Percentiles rank a stretch among this genome's conserved stretches.
Conservation (phyloP, 1,139 yeast genomes). For the Lipomyces yarrowii region DNA sequence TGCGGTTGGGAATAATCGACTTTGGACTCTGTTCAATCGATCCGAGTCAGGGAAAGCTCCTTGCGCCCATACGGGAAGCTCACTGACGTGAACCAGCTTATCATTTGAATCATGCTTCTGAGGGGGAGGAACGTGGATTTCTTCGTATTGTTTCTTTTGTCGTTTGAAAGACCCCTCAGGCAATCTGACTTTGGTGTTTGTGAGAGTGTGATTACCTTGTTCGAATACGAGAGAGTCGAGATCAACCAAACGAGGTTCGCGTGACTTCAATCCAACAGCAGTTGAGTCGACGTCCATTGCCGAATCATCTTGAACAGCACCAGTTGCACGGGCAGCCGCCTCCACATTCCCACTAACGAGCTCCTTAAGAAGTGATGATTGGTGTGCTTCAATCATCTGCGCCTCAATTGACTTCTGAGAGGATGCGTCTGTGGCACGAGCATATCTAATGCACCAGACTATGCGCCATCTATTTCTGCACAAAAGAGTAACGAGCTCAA, state of each 20-base stretch:
- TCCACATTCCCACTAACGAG: constrained; percentile 34
- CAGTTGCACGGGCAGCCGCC: constrained; percentile 15
- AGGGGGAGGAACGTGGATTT: constrained; percentile 86
- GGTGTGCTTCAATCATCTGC: constrained; percentile 44
- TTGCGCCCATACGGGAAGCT: constrained; percentile 81
- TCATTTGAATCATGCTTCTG: constrained; percentile 48
- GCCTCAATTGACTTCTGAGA: constrained; percentile 42
- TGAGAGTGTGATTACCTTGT: constrained; percentile 70
- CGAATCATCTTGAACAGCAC: constrained; percentile 33
- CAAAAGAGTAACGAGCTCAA: constrained; percentile 53
- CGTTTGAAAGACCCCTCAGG: constrained; percentile 86
- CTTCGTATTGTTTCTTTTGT: constrained; percentile 74
- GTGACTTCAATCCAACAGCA: constrained; percentile 28
- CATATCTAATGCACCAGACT: constrained; percentile 56
- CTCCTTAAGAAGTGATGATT: constrained; percentile 41
- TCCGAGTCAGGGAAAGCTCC: constrained; percentile 65
- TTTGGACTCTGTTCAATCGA: constrained; percentile 83
- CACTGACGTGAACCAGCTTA: constrained; percentile 58
- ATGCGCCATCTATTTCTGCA: constrained; percentile 57
- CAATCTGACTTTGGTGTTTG: constrained; percentile 65
- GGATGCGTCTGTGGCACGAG: constrained; percentile 46
- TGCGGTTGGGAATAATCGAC: constrained; percentile 77
- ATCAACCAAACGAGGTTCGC: constrained; percentile 62
- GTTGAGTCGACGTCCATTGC: constrained; percentile 34
- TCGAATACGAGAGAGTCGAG: constrained; percentile 66